These are phyloP conservation scores for Vararia minispora DNA, from an alignment of 768 basidiomycete species.

Conservation along the genomic window DNA sequence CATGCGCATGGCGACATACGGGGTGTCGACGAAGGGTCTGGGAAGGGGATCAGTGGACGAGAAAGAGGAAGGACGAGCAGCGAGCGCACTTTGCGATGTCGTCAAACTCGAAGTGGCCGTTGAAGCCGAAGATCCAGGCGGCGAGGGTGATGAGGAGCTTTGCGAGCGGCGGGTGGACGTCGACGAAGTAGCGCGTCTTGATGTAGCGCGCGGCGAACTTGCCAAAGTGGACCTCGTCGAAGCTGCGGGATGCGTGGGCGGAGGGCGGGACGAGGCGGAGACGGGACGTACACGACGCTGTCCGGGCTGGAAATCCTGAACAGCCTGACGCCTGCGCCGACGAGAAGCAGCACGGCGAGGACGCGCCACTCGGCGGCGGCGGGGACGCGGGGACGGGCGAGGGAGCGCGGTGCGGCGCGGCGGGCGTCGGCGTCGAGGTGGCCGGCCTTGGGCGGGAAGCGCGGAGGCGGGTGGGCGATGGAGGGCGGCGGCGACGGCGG, in stretches of 20 bases:
- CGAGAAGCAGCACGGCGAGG: constrained; percentile 47
- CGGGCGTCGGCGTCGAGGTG: constrained; percentile 15
- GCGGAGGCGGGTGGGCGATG: constrained; percentile 8
- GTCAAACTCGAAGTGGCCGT: constrained; percentile 94
- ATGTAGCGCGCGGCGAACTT: constrained; percentile 94
- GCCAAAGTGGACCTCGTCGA: constrained; percentile 98
- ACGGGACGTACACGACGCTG: constrained; percentile 76
- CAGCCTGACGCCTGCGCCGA: constrained; percentile 75
- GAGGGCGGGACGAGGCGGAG: constrained; percentile 1
- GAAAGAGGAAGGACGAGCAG: not conserved
- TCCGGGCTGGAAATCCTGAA: constrained; percentile 78
- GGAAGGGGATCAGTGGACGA: not conserved
- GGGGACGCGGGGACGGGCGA: constrained; percentile 16
- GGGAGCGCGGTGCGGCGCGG: constrained; percentile 13
- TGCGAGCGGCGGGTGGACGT: constrained; percentile 95
- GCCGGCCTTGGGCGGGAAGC: constrained; percentile 12
- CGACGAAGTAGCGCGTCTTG: constrained; percentile 83
- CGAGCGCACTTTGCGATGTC: constrained; percentile 85
- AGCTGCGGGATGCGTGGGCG: constrained; percentile 35
- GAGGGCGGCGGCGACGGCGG: constrained; percentile 13
- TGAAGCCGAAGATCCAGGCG: constrained; percentile 76
- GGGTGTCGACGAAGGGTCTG: constrained; percentile 77
- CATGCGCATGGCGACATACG: constrained; percentile 95
- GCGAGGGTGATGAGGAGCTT: constrained; percentile 92
- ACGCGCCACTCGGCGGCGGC: constrained; percentile 66